A percentile compares a stretch with the other conserved stretches of the same genome.
Evolutionary conservation across 805 yeast genomes (phyloP).

Genomic region (Candida pini): DNA sequence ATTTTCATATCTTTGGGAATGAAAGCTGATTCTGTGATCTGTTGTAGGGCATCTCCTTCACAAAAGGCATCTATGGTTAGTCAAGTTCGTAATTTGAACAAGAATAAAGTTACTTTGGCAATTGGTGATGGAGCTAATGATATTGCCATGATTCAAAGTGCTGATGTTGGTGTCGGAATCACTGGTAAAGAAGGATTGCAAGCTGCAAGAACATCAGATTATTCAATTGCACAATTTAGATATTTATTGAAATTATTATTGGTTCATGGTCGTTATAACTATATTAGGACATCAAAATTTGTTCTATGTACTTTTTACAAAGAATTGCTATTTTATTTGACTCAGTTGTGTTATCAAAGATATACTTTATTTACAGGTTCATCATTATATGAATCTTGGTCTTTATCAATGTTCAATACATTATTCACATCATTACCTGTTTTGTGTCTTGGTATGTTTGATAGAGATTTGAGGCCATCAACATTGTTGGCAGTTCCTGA

Average conservation of each 20-base stretch:
- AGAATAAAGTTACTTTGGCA: slow-evolving; percentile 76
- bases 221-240: slow-evolving; percentile 91
- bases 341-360: slow-evolving; percentile 84
- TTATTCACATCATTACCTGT: slow-evolving; percentile 92
- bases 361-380: slow-evolving; percentile 88
- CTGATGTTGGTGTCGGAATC: slow-evolving; percentile 96
- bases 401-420: slow-evolving; percentile 94
- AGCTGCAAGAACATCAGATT: slow-evolving; percentile 93
- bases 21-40: slow-evolving; percentile 82
- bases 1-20: slow-evolving; percentile 82
- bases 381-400: slow-evolving; percentile 92
- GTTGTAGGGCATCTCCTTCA: slow-evolving; percentile 95
- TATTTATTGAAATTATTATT: slow-evolving; percentile 73
- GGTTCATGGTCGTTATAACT: slow-evolving; percentile 96
- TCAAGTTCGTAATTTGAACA: slow-evolving; percentile 67
- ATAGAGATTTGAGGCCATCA: slow-evolving; percentile 82
- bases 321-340: slow-evolving; percentile 81
- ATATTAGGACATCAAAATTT: slow-evolving; percentile 85
- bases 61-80: slow-evolving; percentile 91
- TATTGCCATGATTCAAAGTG: slow-evolving; percentile 98
- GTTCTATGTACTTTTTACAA: slow-evolving; percentile 92
- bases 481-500: slow-evolving; percentile 91
- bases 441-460: slow-evolving; percentile 90
- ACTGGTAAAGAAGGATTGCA: slow-evolving; percentile 97
- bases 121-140: slow-evolving; percentile 99